Evolutionary conservation across 2,329 filamentous ascomycete species (phyloP).

Genomic region (Clathrospora elynae): DNA sequence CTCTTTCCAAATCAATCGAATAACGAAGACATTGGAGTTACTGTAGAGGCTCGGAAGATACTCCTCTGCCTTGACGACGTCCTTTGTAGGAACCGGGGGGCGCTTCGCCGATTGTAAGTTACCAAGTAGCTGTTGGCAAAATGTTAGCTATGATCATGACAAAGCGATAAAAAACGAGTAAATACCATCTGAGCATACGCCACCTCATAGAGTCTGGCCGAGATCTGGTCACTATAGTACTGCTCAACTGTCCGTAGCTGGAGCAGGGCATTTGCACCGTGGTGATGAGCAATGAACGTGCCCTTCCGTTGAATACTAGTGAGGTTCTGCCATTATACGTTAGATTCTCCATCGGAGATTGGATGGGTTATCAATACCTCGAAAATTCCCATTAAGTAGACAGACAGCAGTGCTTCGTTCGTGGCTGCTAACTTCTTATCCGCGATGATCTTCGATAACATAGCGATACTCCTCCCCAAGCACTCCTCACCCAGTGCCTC

Average conservation of each 20-base stretch:
- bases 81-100: constrained; percentile 28
- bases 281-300: constrained; percentile 32
- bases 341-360: background rate
- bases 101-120: constrained; percentile 34
- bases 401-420: constrained; percentile 33
- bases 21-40: constrained; percentile 26
- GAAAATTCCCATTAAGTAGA: constrained; percentile 39
- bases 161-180: background rate
- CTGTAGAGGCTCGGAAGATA: constrained; percentile 28
- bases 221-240: constrained; percentile 31
- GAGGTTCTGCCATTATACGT: constrained; percentile 28
- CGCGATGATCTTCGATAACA: constrained; percentile 31
- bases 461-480: constrained; percentile 27
- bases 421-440: constrained; percentile 27
- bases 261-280: constrained; percentile 37
- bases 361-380: constrained; percentile 25
- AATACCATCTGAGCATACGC: constrained; percentile 35
- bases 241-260: constrained; percentile 33
- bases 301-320: constrained; percentile 26
- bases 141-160: constrained; percentile 17
- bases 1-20: constrained; percentile 33
- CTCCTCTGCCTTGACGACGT: constrained; percentile 19
- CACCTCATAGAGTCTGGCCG: constrained; percentile 36
- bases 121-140: constrained; percentile 29
- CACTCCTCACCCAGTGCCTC: constrained; percentile 29